These are phyloP conservation scores for Chlorella sp. DNA, from an alignment of 139 green algal genomes.

Conservation along the genomic window DNA sequence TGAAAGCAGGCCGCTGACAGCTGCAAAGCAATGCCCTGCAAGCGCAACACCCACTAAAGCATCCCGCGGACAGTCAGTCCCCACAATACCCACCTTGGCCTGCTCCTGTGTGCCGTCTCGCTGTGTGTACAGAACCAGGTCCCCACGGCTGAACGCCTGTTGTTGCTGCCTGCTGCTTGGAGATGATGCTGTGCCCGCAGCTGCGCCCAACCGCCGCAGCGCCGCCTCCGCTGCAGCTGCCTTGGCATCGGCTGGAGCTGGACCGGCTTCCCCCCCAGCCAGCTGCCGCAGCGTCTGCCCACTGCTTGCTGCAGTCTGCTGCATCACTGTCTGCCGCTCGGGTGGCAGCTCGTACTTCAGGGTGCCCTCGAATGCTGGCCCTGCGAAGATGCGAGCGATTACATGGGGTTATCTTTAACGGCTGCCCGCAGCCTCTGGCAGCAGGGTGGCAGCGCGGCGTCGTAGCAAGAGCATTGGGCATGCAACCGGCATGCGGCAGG, in stretches of 20 bases:
- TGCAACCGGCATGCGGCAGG: too few species aligned
- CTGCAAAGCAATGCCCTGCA: too few species aligned
- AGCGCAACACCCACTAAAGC: too few species aligned
- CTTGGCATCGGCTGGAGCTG: not conserved
- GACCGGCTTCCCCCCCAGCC: too few species aligned
- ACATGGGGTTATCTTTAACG: too few species aligned
- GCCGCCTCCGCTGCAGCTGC: conserved; percentile 24
- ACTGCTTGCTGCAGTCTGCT: conserved; percentile 39
- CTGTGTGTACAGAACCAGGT: conserved; percentile 26
- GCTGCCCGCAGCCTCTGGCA: too few species aligned
- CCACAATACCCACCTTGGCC: conserved; percentile 25
- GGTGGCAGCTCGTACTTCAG: conserved; percentile 22
- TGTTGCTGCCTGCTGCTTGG: conserved; percentile 1
- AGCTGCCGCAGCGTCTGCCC: conserved; percentile 48
- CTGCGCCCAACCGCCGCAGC: not conserved
- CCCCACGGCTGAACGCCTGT: conserved; percentile 22
- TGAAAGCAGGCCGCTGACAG: too few species aligned
- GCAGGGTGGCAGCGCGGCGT: too few species aligned
- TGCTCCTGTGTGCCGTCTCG: not conserved
- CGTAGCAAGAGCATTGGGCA: too few species aligned
- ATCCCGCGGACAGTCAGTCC: too few species aligned
- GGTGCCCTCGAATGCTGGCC: conserved; percentile 6
- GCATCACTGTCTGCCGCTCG: conserved; percentile 43
- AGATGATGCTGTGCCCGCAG: not conserved
- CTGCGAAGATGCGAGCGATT: not conserved